These are phyloP conservation scores for Aphanomyces euteiches DNA, from an alignment of 352 stramenopile species.

Conservation along the genomic window DNA sequence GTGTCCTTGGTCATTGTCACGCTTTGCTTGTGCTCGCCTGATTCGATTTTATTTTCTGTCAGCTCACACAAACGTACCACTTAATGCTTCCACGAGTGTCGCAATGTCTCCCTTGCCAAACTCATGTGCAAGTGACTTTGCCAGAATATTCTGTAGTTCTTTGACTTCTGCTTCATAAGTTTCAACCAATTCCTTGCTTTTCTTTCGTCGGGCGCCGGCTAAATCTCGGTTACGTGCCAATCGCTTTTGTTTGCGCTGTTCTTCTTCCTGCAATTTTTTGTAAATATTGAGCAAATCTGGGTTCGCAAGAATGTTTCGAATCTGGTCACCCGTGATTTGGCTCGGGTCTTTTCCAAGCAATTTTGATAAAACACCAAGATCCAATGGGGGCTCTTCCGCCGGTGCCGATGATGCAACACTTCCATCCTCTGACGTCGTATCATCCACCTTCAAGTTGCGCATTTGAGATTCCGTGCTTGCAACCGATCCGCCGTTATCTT, in stretches of 20 bases:
- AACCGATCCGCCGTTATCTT: slow-evolving; percentile 27
- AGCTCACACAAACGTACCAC: slow-evolving; percentile 36
- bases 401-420: not conserved
- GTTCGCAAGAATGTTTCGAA: slow-evolving; percentile 83
- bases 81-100: slow-evolving; percentile 64
- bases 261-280: slow-evolving; percentile 83
- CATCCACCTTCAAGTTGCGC: slow-evolving; percentile 2
- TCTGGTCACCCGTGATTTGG: slow-evolving; percentile 72
- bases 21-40: slow-evolving; percentile 69
- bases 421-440: not conserved
- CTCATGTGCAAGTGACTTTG: slow-evolving; percentile 66
- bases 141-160: slow-evolving; percentile 84
- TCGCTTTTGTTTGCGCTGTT: slow-evolving; percentile 66
- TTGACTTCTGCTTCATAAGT: slow-evolving; percentile 83
- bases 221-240: slow-evolving; percentile 79
- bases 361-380: slow-evolving; percentile 67
- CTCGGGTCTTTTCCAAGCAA: slow-evolving; percentile 76
- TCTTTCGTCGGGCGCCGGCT: slow-evolving; percentile 71
- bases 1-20: slow-evolving; percentile 79
- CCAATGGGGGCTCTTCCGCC: slow-evolving; percentile 39
- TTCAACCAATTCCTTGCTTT: slow-evolving; percentile 85
- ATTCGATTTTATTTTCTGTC: not conserved
- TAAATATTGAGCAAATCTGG: slow-evolving; percentile 85
- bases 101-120: slow-evolving; percentile 66
- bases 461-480: slow-evolving; percentile 12